phyloP scores from a whole-genome alignment of 129 eudicot genomes.

The Centaurea solstitialis region DNA sequence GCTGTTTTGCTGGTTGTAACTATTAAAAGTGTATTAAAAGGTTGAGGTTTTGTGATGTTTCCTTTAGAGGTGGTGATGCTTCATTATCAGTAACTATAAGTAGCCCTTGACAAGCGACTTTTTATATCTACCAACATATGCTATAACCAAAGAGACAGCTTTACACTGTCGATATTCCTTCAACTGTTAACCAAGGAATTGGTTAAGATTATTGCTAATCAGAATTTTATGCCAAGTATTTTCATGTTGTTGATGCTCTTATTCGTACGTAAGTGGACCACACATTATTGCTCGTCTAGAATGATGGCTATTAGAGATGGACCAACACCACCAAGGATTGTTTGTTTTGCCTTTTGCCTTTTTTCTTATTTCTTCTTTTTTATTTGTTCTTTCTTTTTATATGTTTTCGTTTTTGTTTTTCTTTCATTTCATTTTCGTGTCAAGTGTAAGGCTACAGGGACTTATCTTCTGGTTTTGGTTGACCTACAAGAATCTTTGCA shows the following conservation, averaged over 20 bases:
- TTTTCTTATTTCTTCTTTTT: not conserved
- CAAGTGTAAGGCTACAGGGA: constrained; percentile 31
- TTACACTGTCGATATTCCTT: not conserved
- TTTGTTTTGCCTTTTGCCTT: constrained; percentile 1
- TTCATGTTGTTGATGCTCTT: not conserved
- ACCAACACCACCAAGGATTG: not conserved
- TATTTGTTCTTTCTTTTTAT: not conserved
- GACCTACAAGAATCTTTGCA: constrained; percentile 61
- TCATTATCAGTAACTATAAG: not conserved
- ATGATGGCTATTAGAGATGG: not conserved
- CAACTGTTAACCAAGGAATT: not conserved
- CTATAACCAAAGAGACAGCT: not conserved
- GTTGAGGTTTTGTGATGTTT: constrained; percentile 3
- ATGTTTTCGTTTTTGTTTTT: too few relatives aligned
- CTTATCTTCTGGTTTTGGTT: constrained; percentile 26
- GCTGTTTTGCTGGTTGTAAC: not conserved
- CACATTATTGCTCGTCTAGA: not conserved
- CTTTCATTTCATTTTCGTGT: not conserved
- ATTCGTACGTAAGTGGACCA: not conserved
- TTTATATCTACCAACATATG: not conserved
- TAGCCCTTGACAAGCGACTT: not conserved
- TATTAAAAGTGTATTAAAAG: not conserved
- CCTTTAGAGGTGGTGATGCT: not conserved
- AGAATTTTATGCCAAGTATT: not conserved
- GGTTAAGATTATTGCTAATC: not conserved